Percentiles rank a stretch among this genome's conserved stretches.
phyloP scores from a whole-genome alignment of 179 eudicot genomes.

The Gypsophila paniculata region DNA sequence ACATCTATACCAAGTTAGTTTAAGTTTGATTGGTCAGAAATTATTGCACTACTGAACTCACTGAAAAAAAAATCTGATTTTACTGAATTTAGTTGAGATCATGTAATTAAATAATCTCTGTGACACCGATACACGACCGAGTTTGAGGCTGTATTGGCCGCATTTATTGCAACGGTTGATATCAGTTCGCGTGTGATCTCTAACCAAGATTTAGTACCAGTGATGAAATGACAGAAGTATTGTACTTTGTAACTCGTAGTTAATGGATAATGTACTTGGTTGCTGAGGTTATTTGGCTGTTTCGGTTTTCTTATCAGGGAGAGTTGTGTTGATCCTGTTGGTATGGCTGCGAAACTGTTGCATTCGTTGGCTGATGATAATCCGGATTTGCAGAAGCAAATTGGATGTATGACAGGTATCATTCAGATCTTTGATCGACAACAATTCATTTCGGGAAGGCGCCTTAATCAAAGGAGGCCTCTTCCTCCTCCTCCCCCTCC shows the following conservation, averaged over 20 bases:
- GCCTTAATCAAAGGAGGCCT: conserved; percentile 51
- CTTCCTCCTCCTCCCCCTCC: conserved; percentile 47
- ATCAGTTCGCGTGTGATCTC: no score
- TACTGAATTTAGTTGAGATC: conserved; percentile 21
- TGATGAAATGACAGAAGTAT: conserved; percentile 17
- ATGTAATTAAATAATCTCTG: background rate
- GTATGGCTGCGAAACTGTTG: conserved; percentile 86
- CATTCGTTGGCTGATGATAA: conserved; percentile 92
- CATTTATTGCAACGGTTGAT: background rate
- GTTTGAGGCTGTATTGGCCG: background rate
- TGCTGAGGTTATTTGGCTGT: conserved; percentile 17
- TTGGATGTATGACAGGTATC: conserved; percentile 90
- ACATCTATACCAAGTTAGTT: no score
- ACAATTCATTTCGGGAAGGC: conserved; percentile 52
- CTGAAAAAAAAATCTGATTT: conserved; percentile 25
- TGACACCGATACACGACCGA: background rate
- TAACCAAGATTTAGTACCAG: background rate
- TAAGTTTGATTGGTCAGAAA: background rate
- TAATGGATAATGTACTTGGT: conserved; percentile 14
- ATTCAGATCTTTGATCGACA: conserved; percentile 83
- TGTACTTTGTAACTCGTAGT: background rate
- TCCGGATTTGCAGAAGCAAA: conserved; percentile 87
- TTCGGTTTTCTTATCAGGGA: conserved; percentile 1
- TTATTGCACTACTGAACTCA: conserved; percentile 13
- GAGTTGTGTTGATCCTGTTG: background rate